Conservation (phyloP, 78 protist species). For the Dictyostelium citrinum region DNA sequence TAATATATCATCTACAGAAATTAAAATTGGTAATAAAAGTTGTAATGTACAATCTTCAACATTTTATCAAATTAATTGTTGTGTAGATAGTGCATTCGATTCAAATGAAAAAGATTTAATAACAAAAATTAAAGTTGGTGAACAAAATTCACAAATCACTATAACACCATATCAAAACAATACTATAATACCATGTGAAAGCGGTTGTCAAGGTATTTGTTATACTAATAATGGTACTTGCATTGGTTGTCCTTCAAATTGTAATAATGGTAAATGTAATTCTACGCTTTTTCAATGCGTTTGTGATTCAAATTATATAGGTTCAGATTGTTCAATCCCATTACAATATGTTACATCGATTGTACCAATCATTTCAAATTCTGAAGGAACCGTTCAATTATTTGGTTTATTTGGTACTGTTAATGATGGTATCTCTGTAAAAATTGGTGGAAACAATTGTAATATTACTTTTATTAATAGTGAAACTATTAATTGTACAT, state of each 20-base stretch:
- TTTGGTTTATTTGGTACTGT: neutral
- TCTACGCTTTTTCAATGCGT: neutral
- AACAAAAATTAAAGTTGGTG: neutral
- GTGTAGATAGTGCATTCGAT: neutral
- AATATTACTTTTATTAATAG: neutral
- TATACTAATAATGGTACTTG: neutral
- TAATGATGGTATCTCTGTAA: neutral
- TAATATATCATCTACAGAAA: neutral
- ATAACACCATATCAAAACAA: neutral
- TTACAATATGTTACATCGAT: neutral
- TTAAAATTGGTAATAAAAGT: neutral
- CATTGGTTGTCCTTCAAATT: neutral
- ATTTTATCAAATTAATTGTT: neutral
- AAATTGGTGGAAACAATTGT: neutral
- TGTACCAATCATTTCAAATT: neutral
- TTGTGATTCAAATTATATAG: neutral
- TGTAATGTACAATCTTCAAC: neutral
- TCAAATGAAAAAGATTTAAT: neutral
- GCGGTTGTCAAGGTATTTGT: neutral
- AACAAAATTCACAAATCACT: neutral
- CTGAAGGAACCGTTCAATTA: neutral
- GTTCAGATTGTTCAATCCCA: neutral
- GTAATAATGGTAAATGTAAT: neutral
- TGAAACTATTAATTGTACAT: neutral
- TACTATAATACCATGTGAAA: neutral